A percentile compares a stretch with the other conserved stretches of the same genome.
Conservation (phyloP, 208 protist species). For the Trichomonas vaginalis region DNA sequence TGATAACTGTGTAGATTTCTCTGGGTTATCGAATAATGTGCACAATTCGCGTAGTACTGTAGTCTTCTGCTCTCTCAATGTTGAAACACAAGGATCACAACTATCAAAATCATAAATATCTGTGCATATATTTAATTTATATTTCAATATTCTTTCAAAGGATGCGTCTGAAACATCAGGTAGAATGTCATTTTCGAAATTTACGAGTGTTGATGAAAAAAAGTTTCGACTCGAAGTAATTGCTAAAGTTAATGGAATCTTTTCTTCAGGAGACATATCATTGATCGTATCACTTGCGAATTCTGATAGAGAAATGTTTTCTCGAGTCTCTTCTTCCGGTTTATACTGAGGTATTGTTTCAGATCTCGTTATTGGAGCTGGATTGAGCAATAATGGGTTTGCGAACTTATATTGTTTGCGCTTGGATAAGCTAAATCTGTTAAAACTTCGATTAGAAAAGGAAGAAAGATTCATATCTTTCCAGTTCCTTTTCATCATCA, state of each 20-base stretch:
- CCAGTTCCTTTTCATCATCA: neutral
- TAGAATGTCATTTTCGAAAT: neutral
- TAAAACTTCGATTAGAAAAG: neutral
- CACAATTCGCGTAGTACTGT: neutral
- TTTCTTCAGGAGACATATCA: neutral
- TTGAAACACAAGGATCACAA: neutral
- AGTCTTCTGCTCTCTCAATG: neutral
- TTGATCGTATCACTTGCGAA: neutral
- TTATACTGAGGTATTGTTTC: neutral
- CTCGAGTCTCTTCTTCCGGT: neutral
- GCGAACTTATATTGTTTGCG: neutral
- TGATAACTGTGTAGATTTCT: neutral
- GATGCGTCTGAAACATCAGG: neutral
- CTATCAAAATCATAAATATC: neutral
- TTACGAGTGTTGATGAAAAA: neutral
- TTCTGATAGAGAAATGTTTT: neutral
- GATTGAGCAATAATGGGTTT: neutral
- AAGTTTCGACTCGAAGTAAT: neutral
- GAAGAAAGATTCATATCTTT: neutral
- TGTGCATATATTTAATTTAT: neutral
- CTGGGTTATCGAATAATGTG: neutral
- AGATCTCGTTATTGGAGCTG: neutral
- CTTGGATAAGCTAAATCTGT: neutral
- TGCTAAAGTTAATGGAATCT: neutral
- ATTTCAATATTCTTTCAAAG: neutral